Evolutionary conservation across 2,329 filamentous ascomycete species (phyloP), one percentile per base, ranked within the genome.

Genomic region (Claviceps cyperi): DNA sequence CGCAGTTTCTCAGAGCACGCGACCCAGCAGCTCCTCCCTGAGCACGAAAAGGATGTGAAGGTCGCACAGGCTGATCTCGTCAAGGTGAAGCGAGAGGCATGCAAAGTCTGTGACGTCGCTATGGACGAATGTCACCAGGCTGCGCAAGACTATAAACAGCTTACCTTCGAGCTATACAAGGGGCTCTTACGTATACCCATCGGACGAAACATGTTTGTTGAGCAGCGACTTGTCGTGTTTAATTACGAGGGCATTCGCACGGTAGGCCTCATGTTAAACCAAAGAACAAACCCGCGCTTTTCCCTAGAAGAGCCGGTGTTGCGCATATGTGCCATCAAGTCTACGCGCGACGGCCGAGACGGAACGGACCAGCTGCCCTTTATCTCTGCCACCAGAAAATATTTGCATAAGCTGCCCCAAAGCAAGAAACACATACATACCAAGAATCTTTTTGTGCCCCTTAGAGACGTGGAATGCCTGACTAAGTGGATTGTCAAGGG

Each of bases 1-100:
- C 84, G 92, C 56, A 96, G 90, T 65, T 98, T 98, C 73, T 96
- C 91, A 48, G 92, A 98, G 66, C 92, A 98, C 66, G 91, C 91
- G 22, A 97, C 91, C 0, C 92, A 98, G 62, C 90, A 94, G 54
- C 69, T 97, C 13, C 73, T 97, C 1, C 92, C 92, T 0, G 90
- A 97, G 65, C 91, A 97, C 59, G 90, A 98, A 67, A 94, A 94
- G 66, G 85, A 89, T 51, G 88, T 98, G 53, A 89, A 91, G 63
- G 58, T 95, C 2, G 94, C 90, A 0, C 90, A 98, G 64, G 90
- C 87, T 4, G 91, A 94, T 68, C 69, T 98, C 50, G 88, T 82
- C 49, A 94, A 91, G 68, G 80, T 97, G 61, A 94, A 91, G 66
- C 77, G 91, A 13, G 87, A 95, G 59, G 66, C 83, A 19, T 98